phyloP scores from a whole-genome alignment of 1,284 basidiomycete species.

The Boletus mariae region DNA sequence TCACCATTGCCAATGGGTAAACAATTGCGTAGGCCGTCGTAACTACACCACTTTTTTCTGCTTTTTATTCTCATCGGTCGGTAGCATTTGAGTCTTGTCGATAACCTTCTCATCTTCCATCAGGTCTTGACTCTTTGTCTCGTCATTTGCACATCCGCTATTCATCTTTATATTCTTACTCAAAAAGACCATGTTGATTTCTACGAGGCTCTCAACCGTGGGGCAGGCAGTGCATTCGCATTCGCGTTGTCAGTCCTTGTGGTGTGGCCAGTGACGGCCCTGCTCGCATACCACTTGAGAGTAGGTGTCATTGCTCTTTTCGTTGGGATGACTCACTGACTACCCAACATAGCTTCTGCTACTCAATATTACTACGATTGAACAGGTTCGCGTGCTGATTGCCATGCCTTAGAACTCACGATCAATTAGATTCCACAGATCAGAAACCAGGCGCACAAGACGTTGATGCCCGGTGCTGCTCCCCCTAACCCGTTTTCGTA shows the following conservation, averaged over 20 bases:
- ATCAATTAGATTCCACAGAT: constrained; percentile 43
- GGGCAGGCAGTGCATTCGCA: constrained; percentile 74
- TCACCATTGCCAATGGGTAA: constrained; percentile 94
- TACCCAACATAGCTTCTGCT: constrained; percentile 57
- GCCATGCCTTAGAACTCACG: not conserved
- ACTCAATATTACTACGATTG: constrained; percentile 88
- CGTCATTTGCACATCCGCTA: constrained; percentile 75
- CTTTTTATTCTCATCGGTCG: constrained; percentile 68
- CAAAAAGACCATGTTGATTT: constrained; percentile 52
- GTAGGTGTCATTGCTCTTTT: constrained; percentile 43
- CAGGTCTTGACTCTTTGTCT: constrained; percentile 71
- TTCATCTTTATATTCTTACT: constrained; percentile 75
- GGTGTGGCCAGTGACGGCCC: constrained; percentile 77
- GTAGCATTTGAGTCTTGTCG: constrained; percentile 30
- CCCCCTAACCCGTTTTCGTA: constrained; percentile 80
- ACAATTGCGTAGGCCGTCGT: constrained; percentile 88
- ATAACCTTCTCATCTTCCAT: constrained; percentile 8
- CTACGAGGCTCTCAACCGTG: constrained; percentile 51
- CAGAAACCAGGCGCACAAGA: constrained; percentile 75
- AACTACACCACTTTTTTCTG: constrained; percentile 90
- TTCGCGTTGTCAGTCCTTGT: constrained; percentile 68
- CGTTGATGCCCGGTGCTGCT: constrained; percentile 53
- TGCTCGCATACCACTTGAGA: constrained; percentile 81
- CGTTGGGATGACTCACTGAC: constrained; percentile 1
- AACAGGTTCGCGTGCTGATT: constrained; percentile 62